Evolutionary conservation across 2,329 filamentous ascomycete genomes (phyloP).

Genomic region (Amylocarpus encephaloides): DNA sequence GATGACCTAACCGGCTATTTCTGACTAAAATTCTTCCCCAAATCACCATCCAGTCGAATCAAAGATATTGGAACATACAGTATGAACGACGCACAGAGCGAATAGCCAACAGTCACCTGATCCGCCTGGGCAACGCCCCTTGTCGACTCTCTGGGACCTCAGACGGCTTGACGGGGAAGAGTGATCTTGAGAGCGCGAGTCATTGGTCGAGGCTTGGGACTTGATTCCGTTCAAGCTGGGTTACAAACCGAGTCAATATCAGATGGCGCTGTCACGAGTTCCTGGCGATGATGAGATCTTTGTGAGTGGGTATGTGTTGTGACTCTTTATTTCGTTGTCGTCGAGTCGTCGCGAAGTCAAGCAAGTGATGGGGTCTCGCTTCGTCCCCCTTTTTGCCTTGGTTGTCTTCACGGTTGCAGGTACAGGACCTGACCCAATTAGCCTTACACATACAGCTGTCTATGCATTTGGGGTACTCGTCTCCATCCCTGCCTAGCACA

Average conservation of each 20-base stretch:
- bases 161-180: no score
- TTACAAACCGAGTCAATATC: slow-evolving; percentile 19
- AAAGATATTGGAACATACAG: no score
- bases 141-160: neutral
- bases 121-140: neutral
- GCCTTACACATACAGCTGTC: no score
- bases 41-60: no score
- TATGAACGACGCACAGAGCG: no score
- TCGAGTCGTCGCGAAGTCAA: neutral
- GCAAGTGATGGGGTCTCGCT: slow-evolving; percentile 3
- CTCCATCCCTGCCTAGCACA: neutral
- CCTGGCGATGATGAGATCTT: slow-evolving; percentile 66
- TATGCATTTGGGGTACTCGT: neutral
- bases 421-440: neutral
- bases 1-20: no score
- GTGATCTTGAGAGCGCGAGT: neutral
- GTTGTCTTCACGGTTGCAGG: neutral
- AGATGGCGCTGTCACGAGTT: slow-evolving; percentile 60
- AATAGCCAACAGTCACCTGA: neutral
- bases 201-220: neutral
- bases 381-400: neutral
- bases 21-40: no score
- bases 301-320: slow-evolving; percentile 63
- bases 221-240: slow-evolving; percentile 15
- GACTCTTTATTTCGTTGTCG: slow-evolving; percentile 3